Conservation (phyloP, 805 yeast species). For the Yarrowia yakushimensis region DNA sequence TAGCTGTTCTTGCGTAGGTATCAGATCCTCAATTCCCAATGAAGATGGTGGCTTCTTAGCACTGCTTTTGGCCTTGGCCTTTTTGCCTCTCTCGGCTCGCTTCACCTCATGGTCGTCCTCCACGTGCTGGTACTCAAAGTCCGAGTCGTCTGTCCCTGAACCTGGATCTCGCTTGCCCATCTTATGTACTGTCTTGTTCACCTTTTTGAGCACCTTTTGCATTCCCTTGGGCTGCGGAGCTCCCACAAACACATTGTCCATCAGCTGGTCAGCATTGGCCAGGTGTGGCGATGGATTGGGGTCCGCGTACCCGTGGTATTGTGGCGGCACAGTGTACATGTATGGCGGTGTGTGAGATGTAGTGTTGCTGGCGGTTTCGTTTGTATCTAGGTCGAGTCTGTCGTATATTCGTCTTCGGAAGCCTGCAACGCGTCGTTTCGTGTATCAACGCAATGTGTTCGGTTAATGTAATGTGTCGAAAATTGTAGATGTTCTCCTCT, state of each 20-base stretch:
- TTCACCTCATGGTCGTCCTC: slow-evolving; percentile 19
- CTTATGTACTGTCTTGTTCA: slow-evolving; percentile 18
- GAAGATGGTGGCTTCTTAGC: not conserved
- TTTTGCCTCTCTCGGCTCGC: not conserved
- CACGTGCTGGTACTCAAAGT: slow-evolving; percentile 18
- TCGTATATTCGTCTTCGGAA: not conserved
- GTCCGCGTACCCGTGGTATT: slow-evolving; percentile 18
- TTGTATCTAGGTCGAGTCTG: not conserved
- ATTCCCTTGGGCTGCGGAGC: slow-evolving; percentile 19
- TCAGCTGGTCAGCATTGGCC: slow-evolving; percentile 4
- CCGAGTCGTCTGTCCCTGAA: not conserved
- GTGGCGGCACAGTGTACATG: slow-evolving; percentile 22
- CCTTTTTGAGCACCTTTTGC: slow-evolving; percentile 6
- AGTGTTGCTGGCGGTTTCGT: not conserved
- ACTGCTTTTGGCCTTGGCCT: not conserved
- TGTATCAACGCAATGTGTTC: not conserved
- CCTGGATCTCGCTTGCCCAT: slow-evolving; percentile 12
- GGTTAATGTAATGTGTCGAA: not conserved
- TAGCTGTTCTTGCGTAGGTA: not conserved
- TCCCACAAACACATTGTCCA: slow-evolving; percentile 20
- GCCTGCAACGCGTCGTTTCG: not conserved
- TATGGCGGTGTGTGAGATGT: not conserved
- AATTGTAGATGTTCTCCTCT: not conserved
- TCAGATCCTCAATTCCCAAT: not conserved
- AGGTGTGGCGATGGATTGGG: slow-evolving; percentile 17